phyloP scores from a whole-genome alignment of 2,329 filamentous ascomycete species.

The Malbranchea cinnamomea region DNA sequence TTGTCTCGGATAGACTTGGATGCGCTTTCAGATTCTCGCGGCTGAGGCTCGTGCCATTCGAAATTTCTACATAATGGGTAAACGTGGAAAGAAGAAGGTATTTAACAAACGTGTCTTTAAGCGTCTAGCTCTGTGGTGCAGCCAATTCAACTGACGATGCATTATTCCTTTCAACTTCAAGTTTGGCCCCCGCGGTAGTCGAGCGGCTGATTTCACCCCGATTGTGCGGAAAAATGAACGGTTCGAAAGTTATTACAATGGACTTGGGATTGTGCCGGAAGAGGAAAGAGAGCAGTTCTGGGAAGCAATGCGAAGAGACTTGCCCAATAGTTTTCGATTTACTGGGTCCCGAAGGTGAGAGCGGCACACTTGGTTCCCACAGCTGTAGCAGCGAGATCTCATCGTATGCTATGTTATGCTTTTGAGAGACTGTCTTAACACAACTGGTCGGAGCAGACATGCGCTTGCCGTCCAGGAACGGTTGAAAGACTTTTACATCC shows the following conservation, averaged over 20 bases:
- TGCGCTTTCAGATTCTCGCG: too few species aligned
- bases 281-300: conserved; percentile 72
- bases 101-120: conserved; percentile 6
- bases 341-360: conserved; percentile 78
- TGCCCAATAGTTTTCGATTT: conserved; percentile 96
- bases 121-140: neutral
- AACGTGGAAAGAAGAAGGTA: conserved; percentile 18
- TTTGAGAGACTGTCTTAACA: too few species aligned
- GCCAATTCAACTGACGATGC: too few species aligned
- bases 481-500: conserved; percentile 76
- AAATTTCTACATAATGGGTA: conserved; percentile 14
- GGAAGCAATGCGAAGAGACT: conserved; percentile 63
- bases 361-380: neutral
- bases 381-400: neutral
- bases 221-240: conserved; percentile 68
- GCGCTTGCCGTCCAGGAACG: conserved; percentile 84
- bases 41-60: too few species aligned
- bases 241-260: conserved; percentile 77
- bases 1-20: neutral
- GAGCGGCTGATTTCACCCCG: conserved; percentile 33
- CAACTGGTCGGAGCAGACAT: conserved; percentile 43
- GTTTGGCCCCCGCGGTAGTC: conserved; percentile 30
- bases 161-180: conserved; percentile 1
- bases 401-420: conserved; percentile 1
- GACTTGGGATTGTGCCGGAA: conserved; percentile 57